A percentile compares a stretch with the other conserved stretches of the same genome.
Evolutionary conservation across 1,284 basidiomycete genomes (phyloP).

Genomic region (Anthracocystis panici-leucophaei): DNA sequence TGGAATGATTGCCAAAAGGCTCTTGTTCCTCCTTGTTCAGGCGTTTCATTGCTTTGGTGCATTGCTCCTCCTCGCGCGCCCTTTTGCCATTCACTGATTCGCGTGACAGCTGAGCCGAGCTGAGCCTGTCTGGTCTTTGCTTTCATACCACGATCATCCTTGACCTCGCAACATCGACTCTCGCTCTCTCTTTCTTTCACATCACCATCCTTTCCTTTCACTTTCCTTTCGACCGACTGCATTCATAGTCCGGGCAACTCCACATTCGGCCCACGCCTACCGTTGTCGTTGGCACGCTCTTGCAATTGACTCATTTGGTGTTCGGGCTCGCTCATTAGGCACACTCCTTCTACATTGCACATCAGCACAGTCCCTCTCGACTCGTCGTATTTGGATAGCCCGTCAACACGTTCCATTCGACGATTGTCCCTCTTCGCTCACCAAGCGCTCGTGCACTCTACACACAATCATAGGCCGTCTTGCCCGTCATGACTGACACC

Average conservation of each 20-base stretch:
- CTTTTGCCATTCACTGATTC: neutral
- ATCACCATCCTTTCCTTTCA: conserved; percentile 6
- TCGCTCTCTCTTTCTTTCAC: neutral
- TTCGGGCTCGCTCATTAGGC: neutral
- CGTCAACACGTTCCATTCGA: neutral
- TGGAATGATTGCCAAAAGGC: conserved; percentile 3
- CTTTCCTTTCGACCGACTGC: neutral
- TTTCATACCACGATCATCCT: neutral
- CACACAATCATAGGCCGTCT: neutral
- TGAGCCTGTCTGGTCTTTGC: neutral
- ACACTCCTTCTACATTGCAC: neutral
- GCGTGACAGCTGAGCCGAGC: conserved; percentile 5
- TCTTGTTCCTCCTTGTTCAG: neutral
- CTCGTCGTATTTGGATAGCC: neutral
- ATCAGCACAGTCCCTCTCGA: conserved; percentile 6
- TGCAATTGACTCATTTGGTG: neutral
- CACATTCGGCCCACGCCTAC: neutral
- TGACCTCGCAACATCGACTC: neutral
- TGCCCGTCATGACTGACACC: conserved; percentile 25
- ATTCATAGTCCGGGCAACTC: too few species aligned
- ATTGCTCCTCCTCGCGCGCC: conserved; percentile 16
- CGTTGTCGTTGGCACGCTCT: neutral
- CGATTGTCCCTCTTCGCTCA: neutral
- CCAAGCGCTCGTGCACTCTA: neutral
- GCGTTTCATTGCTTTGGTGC: too few species aligned